A percentile compares a stretch with the other conserved stretches of the same genome.
These are phyloP conservation scores for Podaxis sp. DNA, from an alignment of 768 basidiomycete species.

Conservation along the genomic window DNA sequence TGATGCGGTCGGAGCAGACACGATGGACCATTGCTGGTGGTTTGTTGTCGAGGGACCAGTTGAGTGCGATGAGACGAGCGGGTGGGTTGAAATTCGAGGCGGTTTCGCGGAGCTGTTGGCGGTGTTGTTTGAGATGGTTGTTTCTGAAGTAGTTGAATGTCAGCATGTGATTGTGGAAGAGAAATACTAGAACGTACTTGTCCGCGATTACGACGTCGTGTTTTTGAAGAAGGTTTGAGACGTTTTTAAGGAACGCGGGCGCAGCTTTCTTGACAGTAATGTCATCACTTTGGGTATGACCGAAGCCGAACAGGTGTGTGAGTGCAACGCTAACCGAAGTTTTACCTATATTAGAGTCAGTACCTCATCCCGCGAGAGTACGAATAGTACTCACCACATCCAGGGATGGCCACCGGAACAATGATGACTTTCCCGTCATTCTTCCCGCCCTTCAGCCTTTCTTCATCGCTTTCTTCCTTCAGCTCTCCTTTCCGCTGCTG, in stretches of 20 bases:
- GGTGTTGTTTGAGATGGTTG: conserved; percentile 83
- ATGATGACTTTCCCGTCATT: conserved; percentile 73
- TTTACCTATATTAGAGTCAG: conserved; percentile 56
- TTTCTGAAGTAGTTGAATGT: conserved; percentile 42
- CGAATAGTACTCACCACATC: conserved; percentile 64
- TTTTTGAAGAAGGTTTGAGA: conserved; percentile 50
- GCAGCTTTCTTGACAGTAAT: conserved; percentile 72
- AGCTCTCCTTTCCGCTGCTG: conserved; percentile 25
- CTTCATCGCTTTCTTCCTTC: conserved; percentile 19
- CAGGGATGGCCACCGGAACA: conserved; percentile 86
- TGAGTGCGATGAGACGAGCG: conserved; percentile 74
- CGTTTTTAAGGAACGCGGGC: conserved; percentile 67
- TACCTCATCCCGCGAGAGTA: conserved; percentile 12
- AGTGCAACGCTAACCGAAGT: conserved; percentile 82
- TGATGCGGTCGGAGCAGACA: conserved; percentile 73
- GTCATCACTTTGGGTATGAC: conserved; percentile 93
- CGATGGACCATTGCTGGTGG: conserved; percentile 63
- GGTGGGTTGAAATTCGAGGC: conserved; percentile 39
- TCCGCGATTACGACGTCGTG: conserved; percentile 89
- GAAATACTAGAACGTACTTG: conserved; percentile 50
- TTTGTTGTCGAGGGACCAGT: conserved; percentile 60
- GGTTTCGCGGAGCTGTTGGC: conserved; percentile 60
- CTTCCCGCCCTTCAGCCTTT: conserved; percentile 12
- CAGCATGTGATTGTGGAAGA: not conserved
- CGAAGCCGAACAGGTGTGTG: conserved; percentile 75